These are phyloP conservation scores for Cyclotella cryptica DNA, from an alignment of 108 stramenopile species.

Conservation along the genomic window DNA sequence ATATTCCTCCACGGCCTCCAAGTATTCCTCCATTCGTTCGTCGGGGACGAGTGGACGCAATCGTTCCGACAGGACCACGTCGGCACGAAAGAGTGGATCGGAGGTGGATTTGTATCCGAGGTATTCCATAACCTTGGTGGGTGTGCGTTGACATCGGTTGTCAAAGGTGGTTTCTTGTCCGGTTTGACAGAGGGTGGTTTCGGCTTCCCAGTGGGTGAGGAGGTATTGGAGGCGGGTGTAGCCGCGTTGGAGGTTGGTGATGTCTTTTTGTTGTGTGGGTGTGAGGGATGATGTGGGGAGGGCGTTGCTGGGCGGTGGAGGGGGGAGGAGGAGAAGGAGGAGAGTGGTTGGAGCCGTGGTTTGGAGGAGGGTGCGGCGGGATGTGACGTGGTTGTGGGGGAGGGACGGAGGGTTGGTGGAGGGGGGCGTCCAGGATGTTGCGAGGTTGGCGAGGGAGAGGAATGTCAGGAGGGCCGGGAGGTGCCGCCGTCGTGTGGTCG, in stretches of 20 bases:
- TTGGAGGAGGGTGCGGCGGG: constrained; percentile 1
- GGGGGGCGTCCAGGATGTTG: too few species aligned
- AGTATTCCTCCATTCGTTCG: constrained; percentile 60
- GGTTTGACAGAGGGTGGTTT: constrained; percentile 80
- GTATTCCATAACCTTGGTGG: constrained; percentile 83
- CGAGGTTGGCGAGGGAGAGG: too few species aligned
- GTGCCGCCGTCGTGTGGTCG: too few species aligned
- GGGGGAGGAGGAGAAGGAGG: not conserved
- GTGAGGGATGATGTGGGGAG: too few species aligned
- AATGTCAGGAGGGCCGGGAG: too few species aligned
- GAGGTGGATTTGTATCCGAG: constrained; percentile 75
- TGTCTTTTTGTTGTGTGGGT: constrained; percentile 46
- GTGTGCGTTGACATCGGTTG: constrained; percentile 78
- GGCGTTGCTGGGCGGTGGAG: not conserved
- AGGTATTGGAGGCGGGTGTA: constrained; percentile 79
- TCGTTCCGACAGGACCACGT: constrained; percentile 66
- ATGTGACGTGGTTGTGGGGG: not conserved
- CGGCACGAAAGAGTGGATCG: constrained; percentile 83
- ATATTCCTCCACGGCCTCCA: constrained; percentile 74
- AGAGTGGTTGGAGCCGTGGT: not conserved
- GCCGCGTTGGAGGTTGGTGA: constrained; percentile 70
- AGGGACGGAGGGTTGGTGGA: too few species aligned
- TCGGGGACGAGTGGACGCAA: constrained; percentile 61
- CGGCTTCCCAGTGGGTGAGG: constrained; percentile 83
- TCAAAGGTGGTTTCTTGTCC: constrained; percentile 59